A percentile compares a stretch with the other conserved stretches of the same genome.
phyloP scores from a whole-genome alignment of 2,329 filamentous ascomycete genomes.

The Aspergillus aculeatinus region DNA sequence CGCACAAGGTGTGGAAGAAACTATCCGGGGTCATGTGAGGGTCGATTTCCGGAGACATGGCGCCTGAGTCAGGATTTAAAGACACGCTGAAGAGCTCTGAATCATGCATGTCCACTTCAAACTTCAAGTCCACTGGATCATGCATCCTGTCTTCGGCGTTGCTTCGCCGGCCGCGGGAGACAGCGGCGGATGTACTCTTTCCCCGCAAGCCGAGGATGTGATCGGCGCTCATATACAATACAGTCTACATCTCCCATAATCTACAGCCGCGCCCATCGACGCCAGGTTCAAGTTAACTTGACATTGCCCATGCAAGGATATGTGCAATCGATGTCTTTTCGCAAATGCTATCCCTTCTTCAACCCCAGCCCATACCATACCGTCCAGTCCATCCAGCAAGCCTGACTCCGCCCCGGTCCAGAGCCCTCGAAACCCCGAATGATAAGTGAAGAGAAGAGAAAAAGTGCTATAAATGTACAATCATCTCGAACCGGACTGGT shows the following conservation, averaged over 20 bases:
- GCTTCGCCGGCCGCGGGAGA: not conserved
- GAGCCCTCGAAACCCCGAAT: conserved; percentile 10
- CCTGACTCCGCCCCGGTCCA: conserved; percentile 12
- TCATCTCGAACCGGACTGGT: conserved; percentile 7
- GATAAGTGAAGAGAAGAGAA: conserved; percentile 13
- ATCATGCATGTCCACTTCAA: no score
- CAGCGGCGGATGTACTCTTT: not conserved
- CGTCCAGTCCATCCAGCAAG: conserved; percentile 11
- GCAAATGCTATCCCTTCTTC: not conserved
- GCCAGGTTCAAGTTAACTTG: not conserved
- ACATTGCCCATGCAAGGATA: not conserved
- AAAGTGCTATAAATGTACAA: conserved; percentile 16
- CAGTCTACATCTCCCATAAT: not conserved
- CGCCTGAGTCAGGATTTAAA: not conserved
- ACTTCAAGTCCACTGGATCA: not conserved
- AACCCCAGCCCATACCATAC: not conserved
- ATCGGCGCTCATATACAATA: no score
- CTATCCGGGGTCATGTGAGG: conserved; percentile 31
- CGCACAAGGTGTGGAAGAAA: conserved; percentile 30
- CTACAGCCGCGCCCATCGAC: not conserved
- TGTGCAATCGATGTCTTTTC: conserved; percentile 9
- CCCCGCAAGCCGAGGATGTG: not conserved
- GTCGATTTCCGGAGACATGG: not conserved
- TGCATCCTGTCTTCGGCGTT: not conserved
- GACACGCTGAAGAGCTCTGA: not conserved